Evolutionary conservation across 768 basidiomycete species (phyloP).

Genomic region (Kwoniella sp.): DNA sequence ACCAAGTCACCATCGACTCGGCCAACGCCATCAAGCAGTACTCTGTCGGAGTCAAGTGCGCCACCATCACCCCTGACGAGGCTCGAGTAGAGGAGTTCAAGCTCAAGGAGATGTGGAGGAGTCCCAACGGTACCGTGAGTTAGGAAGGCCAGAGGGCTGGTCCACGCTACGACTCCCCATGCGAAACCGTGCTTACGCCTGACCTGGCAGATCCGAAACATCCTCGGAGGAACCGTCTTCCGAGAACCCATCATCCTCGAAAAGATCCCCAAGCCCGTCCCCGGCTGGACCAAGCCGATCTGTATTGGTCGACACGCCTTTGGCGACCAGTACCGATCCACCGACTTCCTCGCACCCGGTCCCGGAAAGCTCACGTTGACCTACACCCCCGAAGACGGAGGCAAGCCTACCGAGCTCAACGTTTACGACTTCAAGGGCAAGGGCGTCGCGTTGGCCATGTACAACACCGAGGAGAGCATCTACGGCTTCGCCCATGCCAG

Average conservation of each 20-base stretch:
- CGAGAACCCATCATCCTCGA: constrained; percentile 93
- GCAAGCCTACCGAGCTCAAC: constrained; percentile 63
- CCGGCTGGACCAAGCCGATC: constrained; percentile 96
- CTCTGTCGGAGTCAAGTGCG: constrained; percentile 98
- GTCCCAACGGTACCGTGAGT: constrained; percentile 87
- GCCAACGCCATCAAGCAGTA: constrained; percentile 91
- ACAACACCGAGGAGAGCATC: constrained; percentile 96
- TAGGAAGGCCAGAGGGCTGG: background rate
- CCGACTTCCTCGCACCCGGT: constrained; percentile 85
- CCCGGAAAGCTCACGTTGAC: constrained; percentile 91
- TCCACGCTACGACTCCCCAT: background rate
- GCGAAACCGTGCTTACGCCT: no score
- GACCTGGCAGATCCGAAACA: constrained; percentile 76
- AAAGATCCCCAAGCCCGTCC: constrained; percentile 85
- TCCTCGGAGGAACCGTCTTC: constrained; percentile 97
- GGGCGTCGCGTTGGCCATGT: constrained; percentile 95
- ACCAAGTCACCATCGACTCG: constrained; percentile 85
- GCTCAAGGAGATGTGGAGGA: constrained; percentile 97
- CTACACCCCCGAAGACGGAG: constrained; percentile 75
- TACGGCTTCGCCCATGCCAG: constrained; percentile 92
- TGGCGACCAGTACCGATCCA: constrained; percentile 95
- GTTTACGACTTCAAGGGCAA: constrained; percentile 91
- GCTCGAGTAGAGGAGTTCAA: constrained; percentile 94
- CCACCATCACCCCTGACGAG: constrained; percentile 98
- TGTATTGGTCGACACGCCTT: constrained; percentile 95